Conservation (phyloP, 2,329 filamentous ascomycete species). For the Aspergillus sp. region DNA sequence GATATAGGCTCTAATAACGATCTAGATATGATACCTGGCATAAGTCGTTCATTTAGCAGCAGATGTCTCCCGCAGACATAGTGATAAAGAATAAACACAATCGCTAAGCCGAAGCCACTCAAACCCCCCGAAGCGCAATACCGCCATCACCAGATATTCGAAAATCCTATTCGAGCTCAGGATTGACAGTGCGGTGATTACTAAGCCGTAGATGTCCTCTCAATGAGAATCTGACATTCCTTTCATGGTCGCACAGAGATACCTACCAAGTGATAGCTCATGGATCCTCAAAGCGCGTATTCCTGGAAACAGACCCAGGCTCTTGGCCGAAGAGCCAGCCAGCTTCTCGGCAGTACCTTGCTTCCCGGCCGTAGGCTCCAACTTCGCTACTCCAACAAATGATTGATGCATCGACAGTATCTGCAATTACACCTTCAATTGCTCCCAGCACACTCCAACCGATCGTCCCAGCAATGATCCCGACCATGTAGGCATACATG, state of each 20-base stretch:
- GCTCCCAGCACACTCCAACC: conserved; percentile 91
- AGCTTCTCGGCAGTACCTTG: conserved; percentile 86
- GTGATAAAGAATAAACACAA: background rate
- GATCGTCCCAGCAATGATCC: conserved; percentile 87
- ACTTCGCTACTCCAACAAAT: conserved; percentile 94
- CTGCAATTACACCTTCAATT: conserved; percentile 84
- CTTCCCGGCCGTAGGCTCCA: conserved; percentile 61
- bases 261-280: background rate
- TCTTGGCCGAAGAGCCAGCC: conserved; percentile 78
- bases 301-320: background rate
- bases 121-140: background rate
- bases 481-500: conserved; percentile 91
- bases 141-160: background rate
- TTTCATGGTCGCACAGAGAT: background rate
- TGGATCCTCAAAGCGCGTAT: conserved; percentile 1
- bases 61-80: background rate
- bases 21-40: background rate
- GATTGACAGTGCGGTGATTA: background rate
- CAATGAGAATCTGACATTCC: background rate
- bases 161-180: background rate
- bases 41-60: background rate
- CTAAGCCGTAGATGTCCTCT: background rate
- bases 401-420: conserved; percentile 82
- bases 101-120: background rate
- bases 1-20: background rate